Percentiles rank a stretch among this genome's conserved stretches.
phyloP scores from a whole-genome alignment of 768 basidiomycete genomes.

The Lactifluus subvellereus region DNA sequence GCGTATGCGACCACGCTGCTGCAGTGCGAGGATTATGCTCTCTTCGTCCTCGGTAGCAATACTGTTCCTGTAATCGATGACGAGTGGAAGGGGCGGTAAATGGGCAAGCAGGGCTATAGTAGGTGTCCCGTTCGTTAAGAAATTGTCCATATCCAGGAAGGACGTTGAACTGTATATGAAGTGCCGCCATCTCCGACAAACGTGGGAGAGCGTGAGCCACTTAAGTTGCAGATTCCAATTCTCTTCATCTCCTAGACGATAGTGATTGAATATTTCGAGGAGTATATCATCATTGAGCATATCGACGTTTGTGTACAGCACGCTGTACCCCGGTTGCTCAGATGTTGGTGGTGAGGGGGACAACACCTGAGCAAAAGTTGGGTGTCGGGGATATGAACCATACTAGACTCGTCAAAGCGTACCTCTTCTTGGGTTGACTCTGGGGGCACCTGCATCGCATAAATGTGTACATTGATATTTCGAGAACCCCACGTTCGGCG shows the following conservation, averaged over 20 bases:
- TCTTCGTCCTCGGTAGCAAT: background rate
- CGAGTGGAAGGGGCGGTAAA: conserved; percentile 1
- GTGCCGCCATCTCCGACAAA: conserved; percentile 4
- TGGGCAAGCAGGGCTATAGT: background rate
- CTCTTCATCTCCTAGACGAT: background rate
- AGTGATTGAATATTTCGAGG: background rate
- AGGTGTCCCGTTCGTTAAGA: background rate
- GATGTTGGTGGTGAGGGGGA: background rate
- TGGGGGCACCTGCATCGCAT: background rate
- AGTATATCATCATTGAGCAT: background rate
- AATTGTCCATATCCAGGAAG: background rate
- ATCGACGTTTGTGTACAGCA: background rate
- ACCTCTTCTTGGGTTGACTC: background rate
- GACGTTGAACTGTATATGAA: background rate
- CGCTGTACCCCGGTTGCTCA: background rate
- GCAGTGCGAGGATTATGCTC: background rate
- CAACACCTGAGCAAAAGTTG: background rate
- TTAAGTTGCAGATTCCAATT: background rate
- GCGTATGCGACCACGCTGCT: background rate
- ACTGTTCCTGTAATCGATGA: background rate
- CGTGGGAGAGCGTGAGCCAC: conserved; percentile 9
- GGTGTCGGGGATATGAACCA: background rate
- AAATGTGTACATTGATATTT: background rate
- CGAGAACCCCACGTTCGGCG: background rate
- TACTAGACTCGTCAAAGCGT: background rate